Evolutionary conservation across 176 grass and related monocot species (phyloP).

Genomic region (Musa troglodytarum): DNA sequence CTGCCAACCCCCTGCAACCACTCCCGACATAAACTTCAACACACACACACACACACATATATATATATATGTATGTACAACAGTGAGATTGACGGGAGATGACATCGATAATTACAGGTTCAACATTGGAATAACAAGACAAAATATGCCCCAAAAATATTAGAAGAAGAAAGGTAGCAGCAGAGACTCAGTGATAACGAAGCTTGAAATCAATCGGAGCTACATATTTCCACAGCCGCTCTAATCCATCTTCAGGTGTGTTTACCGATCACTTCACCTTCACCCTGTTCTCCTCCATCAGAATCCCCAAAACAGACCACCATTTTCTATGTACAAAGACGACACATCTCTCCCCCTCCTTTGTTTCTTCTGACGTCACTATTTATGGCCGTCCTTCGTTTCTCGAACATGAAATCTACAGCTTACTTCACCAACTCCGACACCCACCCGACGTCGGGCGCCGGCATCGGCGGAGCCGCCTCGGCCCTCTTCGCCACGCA

Average conservation of each 20-base stretch:
- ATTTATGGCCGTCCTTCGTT: background rate
- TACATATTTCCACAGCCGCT: conserved; percentile 9
- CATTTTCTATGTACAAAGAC: conserved; percentile 24
- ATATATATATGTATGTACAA: too few relatives aligned
- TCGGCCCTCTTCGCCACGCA: background rate
- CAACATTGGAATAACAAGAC: too few relatives aligned
- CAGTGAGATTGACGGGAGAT: too few relatives aligned
- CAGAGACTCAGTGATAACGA: too few relatives aligned
- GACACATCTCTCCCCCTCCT: background rate
- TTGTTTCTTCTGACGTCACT: background rate
- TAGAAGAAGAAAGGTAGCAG: too few relatives aligned
- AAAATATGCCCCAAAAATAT: too few relatives aligned
- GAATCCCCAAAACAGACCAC: conserved; percentile 73
- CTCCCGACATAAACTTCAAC: too few relatives aligned
- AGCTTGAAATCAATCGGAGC: background rate
- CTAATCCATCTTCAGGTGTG: conserved; percentile 19
- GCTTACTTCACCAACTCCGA: conserved; percentile 68
- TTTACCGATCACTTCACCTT: background rate
- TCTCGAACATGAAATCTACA: too few relatives aligned
- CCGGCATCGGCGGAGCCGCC: background rate
- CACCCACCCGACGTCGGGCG: conserved; percentile 65
- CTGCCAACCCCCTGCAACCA: too few relatives aligned
- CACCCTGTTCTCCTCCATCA: conserved; percentile 6
- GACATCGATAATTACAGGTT: too few relatives aligned
- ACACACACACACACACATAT: too few relatives aligned